Conservation (phyloP, 345 rosid genomes). For the Gossypium rotundifolium region DNA sequence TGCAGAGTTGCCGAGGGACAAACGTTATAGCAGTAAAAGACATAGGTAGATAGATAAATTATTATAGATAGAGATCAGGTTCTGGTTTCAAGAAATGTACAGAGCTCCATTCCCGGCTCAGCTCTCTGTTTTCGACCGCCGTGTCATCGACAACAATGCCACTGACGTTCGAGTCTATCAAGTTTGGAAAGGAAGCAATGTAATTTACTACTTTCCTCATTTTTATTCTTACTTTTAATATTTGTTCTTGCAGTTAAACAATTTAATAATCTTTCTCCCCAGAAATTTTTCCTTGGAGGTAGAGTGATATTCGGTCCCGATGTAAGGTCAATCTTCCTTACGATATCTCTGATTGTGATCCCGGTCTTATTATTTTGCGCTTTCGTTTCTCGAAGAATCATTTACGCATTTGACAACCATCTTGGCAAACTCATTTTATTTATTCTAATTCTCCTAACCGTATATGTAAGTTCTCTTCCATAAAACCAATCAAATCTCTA, state of each 20-base stretch:
- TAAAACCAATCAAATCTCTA: not conserved
- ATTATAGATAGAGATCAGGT: not conserved
- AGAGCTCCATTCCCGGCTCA: constrained; percentile 27
- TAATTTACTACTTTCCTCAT: constrained; percentile 3
- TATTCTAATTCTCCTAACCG: constrained; percentile 34
- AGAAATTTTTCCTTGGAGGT: constrained; percentile 77
- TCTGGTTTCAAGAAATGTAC: constrained; percentile 20
- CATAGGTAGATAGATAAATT: not conserved
- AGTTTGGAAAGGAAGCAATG: constrained; percentile 70
- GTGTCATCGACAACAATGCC: constrained; percentile 21
- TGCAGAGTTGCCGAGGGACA: not conserved
- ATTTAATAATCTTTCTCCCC: not conserved
- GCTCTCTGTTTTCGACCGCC: constrained; percentile 35
- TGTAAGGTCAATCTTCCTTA: constrained; percentile 64
- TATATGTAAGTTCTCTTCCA: constrained; percentile 39
- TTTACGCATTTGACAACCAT: constrained; percentile 38
- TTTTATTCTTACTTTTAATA: not conserved
- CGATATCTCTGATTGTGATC: constrained; percentile 50
- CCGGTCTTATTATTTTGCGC: constrained; percentile 70
- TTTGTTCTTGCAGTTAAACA: constrained; percentile 1
- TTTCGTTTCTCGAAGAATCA: constrained; percentile 52
- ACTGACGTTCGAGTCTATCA: constrained; percentile 44
- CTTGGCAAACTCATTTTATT: constrained; percentile 37
- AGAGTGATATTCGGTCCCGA: constrained; percentile 84
- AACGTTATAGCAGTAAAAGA: not conserved